A percentile compares a stretch with the other conserved stretches of the same genome.
Evolutionary conservation across 805 yeast species (phyloP).

Genomic region (Maudiozyma pseudohumilis): DNA sequence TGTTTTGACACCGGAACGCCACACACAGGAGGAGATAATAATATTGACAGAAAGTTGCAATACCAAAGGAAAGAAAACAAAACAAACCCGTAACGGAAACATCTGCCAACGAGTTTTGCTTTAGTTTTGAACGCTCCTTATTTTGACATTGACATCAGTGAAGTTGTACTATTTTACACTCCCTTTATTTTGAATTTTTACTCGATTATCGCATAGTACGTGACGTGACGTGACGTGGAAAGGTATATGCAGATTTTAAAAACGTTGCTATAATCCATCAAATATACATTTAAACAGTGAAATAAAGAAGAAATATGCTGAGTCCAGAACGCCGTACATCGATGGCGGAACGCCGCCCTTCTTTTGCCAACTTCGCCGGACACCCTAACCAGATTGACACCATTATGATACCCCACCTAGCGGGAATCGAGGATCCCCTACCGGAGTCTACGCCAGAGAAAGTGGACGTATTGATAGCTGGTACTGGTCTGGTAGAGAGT

Average conservation of each 20-base stretch:
- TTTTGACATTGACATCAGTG: no score
- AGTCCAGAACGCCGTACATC: conserved; percentile 44
- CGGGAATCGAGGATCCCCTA: conserved; percentile 69
- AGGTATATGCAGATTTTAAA: neutral
- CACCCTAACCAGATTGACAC: conserved; percentile 13
- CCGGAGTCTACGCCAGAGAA: conserved; percentile 52
- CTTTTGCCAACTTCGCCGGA: conserved; percentile 29
- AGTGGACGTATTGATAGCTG: conserved; percentile 83
- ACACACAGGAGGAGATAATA: no score
- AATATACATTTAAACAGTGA: neutral
- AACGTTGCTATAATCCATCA: neutral
- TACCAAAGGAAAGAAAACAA: no score
- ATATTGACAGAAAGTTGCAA: no score
- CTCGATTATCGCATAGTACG: no score
- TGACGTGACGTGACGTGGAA: neutral
- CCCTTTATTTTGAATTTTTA: no score
- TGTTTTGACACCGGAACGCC: no score
- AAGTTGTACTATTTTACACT: no score
- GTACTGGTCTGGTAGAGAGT: conserved; percentile 86
- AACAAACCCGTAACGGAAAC: no score
- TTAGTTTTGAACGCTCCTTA: no score
- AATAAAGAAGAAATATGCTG: conserved; percentile 11
- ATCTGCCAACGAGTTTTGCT: no score
- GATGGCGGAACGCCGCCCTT: conserved; percentile 59
- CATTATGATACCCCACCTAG: conserved; percentile 52